A percentile compares a stretch with the other conserved stretches of the same genome.
Evolutionary conservation across 192 early-diverging fungal species (phyloP).

Genomic region (Phycomyces nitens): DNA sequence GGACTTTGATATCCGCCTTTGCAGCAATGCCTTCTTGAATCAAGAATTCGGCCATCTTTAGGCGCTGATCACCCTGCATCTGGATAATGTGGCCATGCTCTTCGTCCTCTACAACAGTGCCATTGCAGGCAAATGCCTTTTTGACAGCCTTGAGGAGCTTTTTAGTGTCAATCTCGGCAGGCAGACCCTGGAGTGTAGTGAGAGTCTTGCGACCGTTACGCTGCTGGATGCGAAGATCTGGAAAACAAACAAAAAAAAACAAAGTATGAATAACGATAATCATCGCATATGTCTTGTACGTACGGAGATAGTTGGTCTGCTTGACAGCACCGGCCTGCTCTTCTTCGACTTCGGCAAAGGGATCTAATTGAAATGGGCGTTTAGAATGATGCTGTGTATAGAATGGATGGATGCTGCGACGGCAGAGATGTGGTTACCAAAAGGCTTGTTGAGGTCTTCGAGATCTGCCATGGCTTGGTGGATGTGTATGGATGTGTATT

Average conservation of each 20-base stretch:
- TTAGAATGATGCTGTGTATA: neutral
- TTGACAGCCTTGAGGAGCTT: slow-evolving; percentile 93
- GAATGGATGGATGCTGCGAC: neutral
- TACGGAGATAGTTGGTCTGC: slow-evolving; percentile 44
- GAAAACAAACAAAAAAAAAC: slow-evolving; percentile 6
- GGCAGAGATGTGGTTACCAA: slow-evolving; percentile 23
- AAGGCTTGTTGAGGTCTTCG: slow-evolving; percentile 35
- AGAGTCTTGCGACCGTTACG: slow-evolving; percentile 95
- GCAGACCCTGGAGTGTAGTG: slow-evolving; percentile 92
- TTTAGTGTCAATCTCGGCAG: slow-evolving; percentile 83
- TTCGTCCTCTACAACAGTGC: slow-evolving; percentile 90
- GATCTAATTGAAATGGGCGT: slow-evolving; percentile 26
- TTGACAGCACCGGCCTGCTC: slow-evolving; percentile 21
- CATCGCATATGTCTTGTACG: slow-evolving; percentile 10
- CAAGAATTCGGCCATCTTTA: slow-evolving; percentile 79
- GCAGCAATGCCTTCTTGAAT: slow-evolving; percentile 72
- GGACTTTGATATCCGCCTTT: slow-evolving; percentile 87
- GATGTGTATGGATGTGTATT: no score
- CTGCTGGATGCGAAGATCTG: slow-evolving; percentile 98
- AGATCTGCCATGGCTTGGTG: slow-evolving; percentile 23
- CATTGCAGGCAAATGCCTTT: slow-evolving; percentile 96
- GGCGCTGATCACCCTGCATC: slow-evolving; percentile 92
- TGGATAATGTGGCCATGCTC: slow-evolving; percentile 91
- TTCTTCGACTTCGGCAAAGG: slow-evolving; percentile 50
- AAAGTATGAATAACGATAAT: neutral